These are phyloP conservation scores for Hypoxylon sp. DNA, from an alignment of 2,329 filamentous ascomycete genomes.

Conservation along the genomic window DNA sequence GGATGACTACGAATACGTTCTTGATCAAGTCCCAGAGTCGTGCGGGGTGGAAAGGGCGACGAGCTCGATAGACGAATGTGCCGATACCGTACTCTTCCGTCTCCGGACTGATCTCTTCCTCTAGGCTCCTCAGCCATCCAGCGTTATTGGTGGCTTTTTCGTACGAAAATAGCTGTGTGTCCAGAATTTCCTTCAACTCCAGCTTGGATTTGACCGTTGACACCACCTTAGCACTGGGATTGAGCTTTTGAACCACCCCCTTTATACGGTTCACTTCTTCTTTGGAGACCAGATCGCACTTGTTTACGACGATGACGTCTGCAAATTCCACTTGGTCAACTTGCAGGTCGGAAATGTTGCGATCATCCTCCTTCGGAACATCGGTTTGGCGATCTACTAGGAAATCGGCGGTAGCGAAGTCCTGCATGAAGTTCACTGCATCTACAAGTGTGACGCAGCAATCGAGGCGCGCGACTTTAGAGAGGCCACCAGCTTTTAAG, in stretches of 20 bases:
- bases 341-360: constrained; percentile 78
- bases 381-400: constrained; percentile 69
- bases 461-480: constrained; percentile 72
- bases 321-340: constrained; percentile 82
- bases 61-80: constrained; percentile 73
- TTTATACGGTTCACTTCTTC: constrained; percentile 55
- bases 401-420: constrained; percentile 75
- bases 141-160: constrained; percentile 69
- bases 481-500: constrained; percentile 65
- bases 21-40: constrained; percentile 56
- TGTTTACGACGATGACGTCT: constrained; percentile 77
- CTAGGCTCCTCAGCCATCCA: constrained; percentile 75
- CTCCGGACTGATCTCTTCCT: constrained; percentile 76
- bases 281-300: constrained; percentile 66
- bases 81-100: constrained; percentile 77
- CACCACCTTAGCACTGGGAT: constrained; percentile 71
- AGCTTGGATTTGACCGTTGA: constrained; percentile 62
- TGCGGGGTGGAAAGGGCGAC: constrained; percentile 62
- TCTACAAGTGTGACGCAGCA: constrained; percentile 78
- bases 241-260: constrained; percentile 67
- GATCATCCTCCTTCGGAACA: constrained; percentile 72
- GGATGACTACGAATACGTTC: constrained; percentile 59
- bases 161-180: constrained; percentile 71
- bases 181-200: constrained; percentile 69
- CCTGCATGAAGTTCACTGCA: constrained; percentile 75